Evolutionary conservation across 2,329 filamentous ascomycete species (phyloP), one percentile per base, ranked within the genome.

Genomic region (Ophiostoma sp.): DNA sequence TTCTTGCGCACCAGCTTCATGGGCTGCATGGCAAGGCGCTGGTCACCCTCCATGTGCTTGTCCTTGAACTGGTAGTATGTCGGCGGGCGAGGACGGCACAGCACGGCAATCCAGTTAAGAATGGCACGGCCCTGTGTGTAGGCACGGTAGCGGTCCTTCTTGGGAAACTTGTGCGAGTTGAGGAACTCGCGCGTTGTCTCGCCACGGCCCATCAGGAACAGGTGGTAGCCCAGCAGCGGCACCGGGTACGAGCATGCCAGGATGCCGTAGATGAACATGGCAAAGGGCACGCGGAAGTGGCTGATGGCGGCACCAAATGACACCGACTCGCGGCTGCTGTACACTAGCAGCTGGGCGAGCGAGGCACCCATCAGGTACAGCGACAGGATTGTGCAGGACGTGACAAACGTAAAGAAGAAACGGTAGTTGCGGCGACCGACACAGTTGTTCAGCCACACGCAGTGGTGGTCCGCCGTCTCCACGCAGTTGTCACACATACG

Each of bases 371-470:
- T 82, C 65, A 98, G 84, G 76, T 91, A 94, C 20, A 93, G 77
- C 0, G 89, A 86, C 23, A 97, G 84, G 44, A 97, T 74, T 0
- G 92, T 93, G n/a, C 87, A 88, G 17, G 90, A 88, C 69, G 87
- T 88, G 74, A 99, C 89, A 79, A 97, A 99, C 13, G 91, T 87
- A 78, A 98, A 97, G 80, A 99, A 99, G 79, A 94, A 98, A 73
- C 95, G 92, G 81, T 99, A 99, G 81, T 99, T 99, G 76, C 95
- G 92, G 74, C 94, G 90, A 62, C 95, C 95, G 67, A 99, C 90
- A 74, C 95, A 99, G 79, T 99, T 99, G 81, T 99, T 99, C 73
- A 99, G 87, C 95, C 95, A 99, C 20, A 98, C 94, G 77, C 95
- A 99, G 80, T 99, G 95, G 77, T 99, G 95, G 77, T 99, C 95